Evolutionary conservation across 768 basidiomycete species (phyloP).

Genomic region (Artomyces pyxidatus): DNA sequence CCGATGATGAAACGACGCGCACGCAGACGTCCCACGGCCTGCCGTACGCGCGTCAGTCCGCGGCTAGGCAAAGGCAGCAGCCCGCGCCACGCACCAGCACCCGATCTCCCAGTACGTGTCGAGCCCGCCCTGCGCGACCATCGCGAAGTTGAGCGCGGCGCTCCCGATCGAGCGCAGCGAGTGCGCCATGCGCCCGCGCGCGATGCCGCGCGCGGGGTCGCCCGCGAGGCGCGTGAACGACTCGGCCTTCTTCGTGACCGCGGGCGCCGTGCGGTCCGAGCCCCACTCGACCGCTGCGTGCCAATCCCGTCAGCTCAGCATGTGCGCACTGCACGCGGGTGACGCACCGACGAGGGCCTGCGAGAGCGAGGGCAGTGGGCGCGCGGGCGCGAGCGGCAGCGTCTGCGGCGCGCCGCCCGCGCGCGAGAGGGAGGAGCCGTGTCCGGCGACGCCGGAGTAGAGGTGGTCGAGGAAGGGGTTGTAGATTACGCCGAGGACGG

Average conservation of each 20-base stretch:
- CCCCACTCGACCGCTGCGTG: constrained; percentile 82
- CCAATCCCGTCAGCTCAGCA: constrained; percentile 22
- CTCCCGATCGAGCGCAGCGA: constrained; percentile 78
- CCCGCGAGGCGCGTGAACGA: constrained; percentile 75
- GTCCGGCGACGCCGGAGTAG: constrained; percentile 72
- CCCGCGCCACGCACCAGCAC: constrained; percentile 39
- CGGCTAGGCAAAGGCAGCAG: not conserved
- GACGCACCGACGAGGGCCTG: constrained; percentile 61
- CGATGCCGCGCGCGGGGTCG: constrained; percentile 50
- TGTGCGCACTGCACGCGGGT: not conserved
- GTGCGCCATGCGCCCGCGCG: constrained; percentile 78
- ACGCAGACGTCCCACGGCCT: constrained; percentile 85
- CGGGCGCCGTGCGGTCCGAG: constrained; percentile 52
- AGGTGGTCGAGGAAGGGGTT: constrained; percentile 88
- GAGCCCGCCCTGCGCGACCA: constrained; percentile 83
- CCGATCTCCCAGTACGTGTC: constrained; percentile 93
- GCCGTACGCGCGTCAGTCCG: not conserved
- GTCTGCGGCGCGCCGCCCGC: constrained; percentile 30
- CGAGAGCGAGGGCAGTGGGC: constrained; percentile 58
- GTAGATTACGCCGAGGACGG: constrained; percentile 87
- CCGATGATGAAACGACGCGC: constrained; percentile 17
- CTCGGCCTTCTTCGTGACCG: constrained; percentile 48
- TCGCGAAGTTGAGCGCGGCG: constrained; percentile 72
- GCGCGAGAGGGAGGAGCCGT: constrained; percentile 61
- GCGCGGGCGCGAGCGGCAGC: constrained; percentile 55